Evolutionary conservation across 352 stramenopile species (phyloP).

Genomic region (Globisporangium perplexum): DNA sequence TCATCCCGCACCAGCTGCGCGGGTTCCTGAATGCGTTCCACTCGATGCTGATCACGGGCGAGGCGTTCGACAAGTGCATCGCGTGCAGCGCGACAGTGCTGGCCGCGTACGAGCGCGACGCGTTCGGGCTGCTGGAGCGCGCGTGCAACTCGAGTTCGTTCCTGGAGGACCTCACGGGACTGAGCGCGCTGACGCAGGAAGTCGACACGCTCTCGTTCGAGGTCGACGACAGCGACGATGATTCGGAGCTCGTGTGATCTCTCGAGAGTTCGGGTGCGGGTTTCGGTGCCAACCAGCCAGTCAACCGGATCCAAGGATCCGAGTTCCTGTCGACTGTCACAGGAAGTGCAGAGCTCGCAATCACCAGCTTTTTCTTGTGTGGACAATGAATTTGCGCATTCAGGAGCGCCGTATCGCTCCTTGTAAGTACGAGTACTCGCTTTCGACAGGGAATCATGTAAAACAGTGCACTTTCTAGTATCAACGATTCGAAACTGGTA

Average conservation of each 20-base stretch:
- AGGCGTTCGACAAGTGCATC: slow-evolving; percentile 95
- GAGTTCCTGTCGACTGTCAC: too few relatives aligned
- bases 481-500: too few relatives aligned
- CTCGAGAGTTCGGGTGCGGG: too few relatives aligned
- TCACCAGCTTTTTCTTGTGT: too few relatives aligned
- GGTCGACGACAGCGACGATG: slow-evolving; percentile 62
- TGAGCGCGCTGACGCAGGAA: slow-evolving; percentile 51
- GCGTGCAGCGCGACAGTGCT: slow-evolving; percentile 91
- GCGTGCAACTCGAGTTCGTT: slow-evolving; percentile 70
- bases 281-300: background rate
- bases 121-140: slow-evolving; percentile 44
- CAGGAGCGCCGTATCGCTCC: too few relatives aligned
- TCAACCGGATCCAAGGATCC: background rate
- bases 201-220: slow-evolving; percentile 61
- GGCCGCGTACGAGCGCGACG: slow-evolving; percentile 62
- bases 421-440: too few relatives aligned
- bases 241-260: slow-evolving; percentile 44
- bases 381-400: too few relatives aligned
- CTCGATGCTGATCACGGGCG: slow-evolving; percentile 72
- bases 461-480: too few relatives aligned
- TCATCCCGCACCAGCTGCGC: slow-evolving; percentile 94
- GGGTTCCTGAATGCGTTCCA: slow-evolving; percentile 93
- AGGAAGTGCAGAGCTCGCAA: too few relatives aligned
- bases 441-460: too few relatives aligned
- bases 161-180: slow-evolving; percentile 74